Percentiles rank a stretch among this genome's conserved stretches.
Evolutionary conservation across 257 asterid genomes (phyloP).

Genomic region (Scutellaria barbata): DNA sequence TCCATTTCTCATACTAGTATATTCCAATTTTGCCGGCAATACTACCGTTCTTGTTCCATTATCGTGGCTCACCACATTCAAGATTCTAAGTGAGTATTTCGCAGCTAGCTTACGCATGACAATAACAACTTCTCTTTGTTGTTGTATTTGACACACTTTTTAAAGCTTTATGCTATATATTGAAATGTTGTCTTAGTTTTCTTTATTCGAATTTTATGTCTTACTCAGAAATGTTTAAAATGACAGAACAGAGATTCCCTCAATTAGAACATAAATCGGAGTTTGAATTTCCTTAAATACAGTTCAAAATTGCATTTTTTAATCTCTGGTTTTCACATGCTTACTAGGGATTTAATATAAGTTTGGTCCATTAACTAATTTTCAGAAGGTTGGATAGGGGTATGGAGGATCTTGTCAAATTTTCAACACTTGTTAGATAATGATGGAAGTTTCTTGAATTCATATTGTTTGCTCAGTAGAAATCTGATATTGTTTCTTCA

Average conservation of each 20-base stretch:
- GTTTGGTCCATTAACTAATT: background rate
- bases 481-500: background rate
- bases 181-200: background rate
- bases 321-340: background rate
- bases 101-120: background rate
- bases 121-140: background rate
- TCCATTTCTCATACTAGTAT: too few species aligned
- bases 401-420: constrained; percentile 2
- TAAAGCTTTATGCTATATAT: background rate
- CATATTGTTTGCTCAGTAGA: background rate
- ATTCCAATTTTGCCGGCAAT: too few species aligned
- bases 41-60: background rate
- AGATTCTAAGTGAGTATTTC: constrained; percentile 16
- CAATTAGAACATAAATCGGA: background rate
- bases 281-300: background rate
- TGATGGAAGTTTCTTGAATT: background rate
- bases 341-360: background rate
- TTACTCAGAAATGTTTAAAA: constrained; percentile 2
- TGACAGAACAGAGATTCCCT: background rate
- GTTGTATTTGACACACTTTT: background rate
- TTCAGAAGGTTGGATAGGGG: background rate
- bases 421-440: background rate
- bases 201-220: background rate
- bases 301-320: background rate
- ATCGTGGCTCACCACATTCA: background rate